Percentiles rank a stretch among this genome's conserved stretches.
These are phyloP conservation scores for Cicer chorassanicum DNA, from an alignment of 306 rosid genomes.

Conservation along the genomic window DNA sequence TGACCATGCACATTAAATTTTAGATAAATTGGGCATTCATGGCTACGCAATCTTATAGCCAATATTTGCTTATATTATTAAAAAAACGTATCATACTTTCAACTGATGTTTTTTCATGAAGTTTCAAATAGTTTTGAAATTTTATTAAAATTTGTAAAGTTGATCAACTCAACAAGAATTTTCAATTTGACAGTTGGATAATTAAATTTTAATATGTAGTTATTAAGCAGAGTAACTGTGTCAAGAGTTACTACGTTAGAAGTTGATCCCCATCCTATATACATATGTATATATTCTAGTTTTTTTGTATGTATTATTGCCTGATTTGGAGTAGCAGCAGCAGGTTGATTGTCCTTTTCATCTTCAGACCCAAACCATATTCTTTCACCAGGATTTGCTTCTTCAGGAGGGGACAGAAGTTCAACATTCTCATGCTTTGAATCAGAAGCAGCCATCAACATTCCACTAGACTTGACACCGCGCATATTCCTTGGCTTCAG, in stretches of 20 bases:
- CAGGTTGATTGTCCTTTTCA: constrained; percentile 67
- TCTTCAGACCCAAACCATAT: constrained; percentile 87
- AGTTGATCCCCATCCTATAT: no score
- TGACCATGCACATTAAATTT: background rate
- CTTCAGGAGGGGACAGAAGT: constrained; percentile 86
- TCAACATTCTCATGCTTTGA: constrained; percentile 79
- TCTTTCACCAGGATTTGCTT: constrained; percentile 81
- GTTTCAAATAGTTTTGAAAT: background rate
- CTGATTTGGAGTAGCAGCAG: constrained; percentile 84
- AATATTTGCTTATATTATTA: background rate
- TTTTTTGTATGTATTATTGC: constrained; percentile 39
- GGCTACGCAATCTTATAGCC: background rate
- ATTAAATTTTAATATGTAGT: background rate
- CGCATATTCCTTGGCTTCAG: constrained; percentile 96
- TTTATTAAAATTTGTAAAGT: constrained; percentile 1
- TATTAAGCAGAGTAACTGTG: no score
- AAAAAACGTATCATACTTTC: background rate
- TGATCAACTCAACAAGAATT: background rate
- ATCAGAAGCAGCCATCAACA: constrained; percentile 99
- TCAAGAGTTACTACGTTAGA: no score
- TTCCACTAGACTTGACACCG: constrained; percentile 87
- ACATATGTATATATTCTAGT: background rate
- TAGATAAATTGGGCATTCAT: background rate
- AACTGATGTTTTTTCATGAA: background rate
- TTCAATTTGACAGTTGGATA: background rate